Evolutionary conservation across 352 stramenopile species (phyloP), one percentile per base, ranked within the genome.

Genomic region (Lagenidium sp.): DNA sequence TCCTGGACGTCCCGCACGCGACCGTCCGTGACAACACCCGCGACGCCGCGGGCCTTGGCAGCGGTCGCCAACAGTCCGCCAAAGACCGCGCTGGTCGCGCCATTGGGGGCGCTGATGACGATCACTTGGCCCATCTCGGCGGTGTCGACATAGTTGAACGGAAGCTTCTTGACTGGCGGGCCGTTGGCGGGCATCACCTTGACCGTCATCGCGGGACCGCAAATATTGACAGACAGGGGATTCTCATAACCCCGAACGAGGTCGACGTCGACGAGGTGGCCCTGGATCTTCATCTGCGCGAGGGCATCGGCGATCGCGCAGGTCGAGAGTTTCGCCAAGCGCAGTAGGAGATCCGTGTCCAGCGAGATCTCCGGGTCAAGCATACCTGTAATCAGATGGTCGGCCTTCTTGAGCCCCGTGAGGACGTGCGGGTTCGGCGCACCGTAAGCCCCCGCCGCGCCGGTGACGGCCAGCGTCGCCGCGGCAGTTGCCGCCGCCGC

Each of bases 101-200:
- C 60, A 12, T 57, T 42, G 0, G 79, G 79, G 6, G 79, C 65
- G 32, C 72, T 86, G 31, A 92, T 86, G 15, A 88, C 79, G 28
- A 92, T 68, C 19, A 92, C 76, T 24, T 89, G 73, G 8, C 79
- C 76, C 48, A 69, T 70, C 28, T 86, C 74, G 13, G 68, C 61
- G 43, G 70, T 83, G 52, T 89, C 76, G 13, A 92, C 63, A 47
- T 92, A 89, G 63, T 84, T 81, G 49, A 83, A 85, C 26, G 71
- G 67, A 23, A 77, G 55, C 47, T 81, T 79, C 51, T 77, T 76
- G 13, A 80, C 67, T 4, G 55, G 46, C 2, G 68, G 63, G 16
- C 78, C 75, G 22, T 71, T 86, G 25, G 62, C 62, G 1, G 78
- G 73, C 50, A 91, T 77, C 21, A 86, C 60, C 49, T 83, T 85